phyloP scores from a whole-genome alignment of 805 yeast species.

The Maudiozyma turicensis region DNA sequence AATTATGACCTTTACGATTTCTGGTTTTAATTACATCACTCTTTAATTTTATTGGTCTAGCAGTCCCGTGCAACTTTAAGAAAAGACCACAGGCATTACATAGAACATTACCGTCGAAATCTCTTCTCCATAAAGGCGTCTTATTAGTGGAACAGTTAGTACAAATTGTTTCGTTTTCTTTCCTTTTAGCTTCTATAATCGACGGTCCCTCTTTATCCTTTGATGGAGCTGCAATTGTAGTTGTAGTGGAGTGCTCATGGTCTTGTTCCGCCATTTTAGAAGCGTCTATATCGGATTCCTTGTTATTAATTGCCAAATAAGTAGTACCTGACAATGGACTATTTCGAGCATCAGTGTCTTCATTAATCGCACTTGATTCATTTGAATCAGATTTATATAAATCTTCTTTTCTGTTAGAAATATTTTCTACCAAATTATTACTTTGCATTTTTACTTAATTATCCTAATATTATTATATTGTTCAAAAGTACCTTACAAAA shows the following conservation, averaged over 20 bases:
- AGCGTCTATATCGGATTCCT: too few relatives aligned
- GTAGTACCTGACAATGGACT: too few relatives aligned
- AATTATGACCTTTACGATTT: constrained; percentile 42
- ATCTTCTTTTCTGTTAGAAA: too few relatives aligned
- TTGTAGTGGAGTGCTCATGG: too few relatives aligned
- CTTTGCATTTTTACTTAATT: too few relatives aligned
- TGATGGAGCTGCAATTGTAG: too few relatives aligned
- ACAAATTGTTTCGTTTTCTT: constrained; percentile 45
- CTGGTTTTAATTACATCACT: constrained; percentile 87
- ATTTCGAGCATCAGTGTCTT: neutral
- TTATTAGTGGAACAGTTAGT: constrained; percentile 84
- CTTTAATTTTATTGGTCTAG: constrained; percentile 81
- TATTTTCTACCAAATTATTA: too few relatives aligned
- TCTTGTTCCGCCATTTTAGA: too few relatives aligned
- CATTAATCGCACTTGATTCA: neutral
- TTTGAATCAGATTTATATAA: neutral
- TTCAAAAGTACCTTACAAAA: too few relatives aligned
- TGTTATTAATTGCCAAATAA: too few relatives aligned
- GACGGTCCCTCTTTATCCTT: neutral
- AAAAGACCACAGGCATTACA: constrained; percentile 92
- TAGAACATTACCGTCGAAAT: constrained; percentile 77
- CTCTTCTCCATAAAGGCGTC: constrained; percentile 91
- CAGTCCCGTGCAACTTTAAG: constrained; percentile 79
- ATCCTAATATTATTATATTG: too few relatives aligned
- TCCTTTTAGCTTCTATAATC: neutral